Base-by-base conservation (phyloP, 139 green algal genomes). In the Yamagishiella unicocca region DNA sequence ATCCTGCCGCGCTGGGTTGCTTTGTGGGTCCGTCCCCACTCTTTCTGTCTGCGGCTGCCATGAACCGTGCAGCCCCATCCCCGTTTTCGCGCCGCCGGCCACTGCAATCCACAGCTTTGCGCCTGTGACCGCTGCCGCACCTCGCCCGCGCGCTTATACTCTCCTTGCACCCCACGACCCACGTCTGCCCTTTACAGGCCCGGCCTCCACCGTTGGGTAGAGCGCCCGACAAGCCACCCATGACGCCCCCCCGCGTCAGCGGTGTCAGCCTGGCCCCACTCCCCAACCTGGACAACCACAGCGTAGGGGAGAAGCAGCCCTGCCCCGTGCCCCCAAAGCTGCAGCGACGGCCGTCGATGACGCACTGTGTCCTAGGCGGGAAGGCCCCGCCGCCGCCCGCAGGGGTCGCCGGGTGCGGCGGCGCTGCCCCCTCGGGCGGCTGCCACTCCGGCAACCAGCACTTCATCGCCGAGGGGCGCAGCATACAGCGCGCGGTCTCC, bases 191-290 rank as follows among this genome's bases (percentile, higher is more conserved):
- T 42, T 7, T 14, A 38, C 27, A 62, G 72, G 42, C 72, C 25
- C 72, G 42, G 22, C 42, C 40, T 21, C 42, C 45, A 5, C 66
- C 66, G 21, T 9, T 74, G 3, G 66, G 33, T n/a, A 45, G 66
- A 29, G 66, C 66, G 31, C 33, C 73, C 7, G 45, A 43, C 37
- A 71, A 55, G 61, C 31, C 66, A 1, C 80, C 88, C 22, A 53
- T 84, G 54, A 87, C 83, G 5, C 88, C 88, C 2, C 82, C 88
- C 17, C 74, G 83, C 1, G 82, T 89, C 10, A 33, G 67, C 33
- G 88, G 88, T 29, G 37, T 88, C 31, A 85, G 75, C 55, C 46
- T 91, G 12, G 88, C 88, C 1, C 88, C 88, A 0, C 29, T 83
- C 35, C 43, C 83, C 2, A 79, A 87, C 50, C 29, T 77, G 43